A percentile compares a stretch with the other conserved stretches of the same genome.
phyloP scores from a whole-genome alignment of 257 asterid genomes.

The Cinchona pubescens region DNA sequence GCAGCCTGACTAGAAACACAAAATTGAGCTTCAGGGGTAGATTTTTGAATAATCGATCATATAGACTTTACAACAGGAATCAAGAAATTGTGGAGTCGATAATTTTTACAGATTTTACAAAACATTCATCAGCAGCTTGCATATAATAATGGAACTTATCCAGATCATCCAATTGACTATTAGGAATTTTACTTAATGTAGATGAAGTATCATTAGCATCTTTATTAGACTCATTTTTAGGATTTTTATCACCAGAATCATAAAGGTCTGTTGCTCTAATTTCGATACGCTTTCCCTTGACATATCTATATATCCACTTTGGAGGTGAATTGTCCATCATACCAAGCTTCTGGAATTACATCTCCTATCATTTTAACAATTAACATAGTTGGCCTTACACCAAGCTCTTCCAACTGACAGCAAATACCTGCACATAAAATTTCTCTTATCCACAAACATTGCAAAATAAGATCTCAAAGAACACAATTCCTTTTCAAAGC shows the following conservation, averaged over 20 bases:
- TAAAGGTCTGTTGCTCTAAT: slow-evolving; percentile 40
- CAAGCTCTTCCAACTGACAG: slow-evolving; percentile 98
- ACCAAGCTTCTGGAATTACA: slow-evolving; percentile 61
- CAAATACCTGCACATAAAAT: slow-evolving; percentile 57
- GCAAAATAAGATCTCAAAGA: neutral
- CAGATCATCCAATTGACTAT: slow-evolving; percentile 27
- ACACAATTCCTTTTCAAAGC: neutral
- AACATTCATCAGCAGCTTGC: slow-evolving; percentile 1
- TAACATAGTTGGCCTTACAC: slow-evolving; percentile 54
- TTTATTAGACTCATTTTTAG: slow-evolving; percentile 19
- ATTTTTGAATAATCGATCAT: neutral
- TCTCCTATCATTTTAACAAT: slow-evolving; percentile 75
- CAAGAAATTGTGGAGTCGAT: slow-evolving; percentile 10
- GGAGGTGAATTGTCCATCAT: slow-evolving; percentile 86
- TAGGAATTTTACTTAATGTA: slow-evolving; percentile 25
- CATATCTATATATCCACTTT: slow-evolving; percentile 71
- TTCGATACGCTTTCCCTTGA: slow-evolving; percentile 78
- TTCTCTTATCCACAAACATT: neutral
- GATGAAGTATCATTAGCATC: slow-evolving; percentile 26
- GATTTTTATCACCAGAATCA: slow-evolving; percentile 13
- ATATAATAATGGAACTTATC: slow-evolving; percentile 9
- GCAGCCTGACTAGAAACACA: neutral
- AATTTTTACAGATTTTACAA: slow-evolving; percentile 21
- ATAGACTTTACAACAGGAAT: neutral
- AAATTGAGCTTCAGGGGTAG: neutral